Conservation (phyloP, 1,139 yeast genomes). For the Hanseniaspora sp. region DNA sequence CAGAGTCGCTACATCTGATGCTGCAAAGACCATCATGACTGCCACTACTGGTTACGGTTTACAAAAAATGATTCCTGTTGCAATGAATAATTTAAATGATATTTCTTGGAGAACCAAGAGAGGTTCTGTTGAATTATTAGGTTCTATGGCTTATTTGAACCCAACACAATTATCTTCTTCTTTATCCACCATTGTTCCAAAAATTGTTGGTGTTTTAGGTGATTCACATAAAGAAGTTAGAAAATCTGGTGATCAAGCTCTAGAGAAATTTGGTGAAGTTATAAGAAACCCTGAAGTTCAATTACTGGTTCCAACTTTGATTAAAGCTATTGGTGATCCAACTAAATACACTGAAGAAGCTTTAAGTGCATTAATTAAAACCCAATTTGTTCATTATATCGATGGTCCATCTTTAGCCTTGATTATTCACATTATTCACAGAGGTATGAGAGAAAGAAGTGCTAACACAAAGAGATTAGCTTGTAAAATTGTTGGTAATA, state of each 20-base stretch:
- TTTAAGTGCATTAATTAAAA: conserved; percentile 69
- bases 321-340: conserved; percentile 93
- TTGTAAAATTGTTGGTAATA: conserved; percentile 95
- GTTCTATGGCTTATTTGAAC: conserved; percentile 95
- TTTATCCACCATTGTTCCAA: conserved; percentile 82
- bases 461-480: conserved; percentile 89
- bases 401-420: conserved; percentile 96
- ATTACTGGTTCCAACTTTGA: conserved; percentile 71
- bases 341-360: conserved; percentile 81
- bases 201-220: conserved; percentile 85
- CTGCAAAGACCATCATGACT: conserved; percentile 82
- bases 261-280: conserved; percentile 90
- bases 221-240: conserved; percentile 96
- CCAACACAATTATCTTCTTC: conserved; percentile 89
- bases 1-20: conserved; percentile 75
- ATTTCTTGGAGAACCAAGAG: conserved; percentile 94
- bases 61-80: conserved; percentile 79
- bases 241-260: conserved; percentile 81
- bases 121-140: conserved; percentile 90
- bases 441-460: conserved; percentile 91
- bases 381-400: conserved; percentile 92
- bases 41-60: conserved; percentile 88
- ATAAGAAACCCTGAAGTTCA: conserved; percentile 96
- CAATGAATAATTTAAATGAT: conserved; percentile 75
- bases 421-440: conserved; percentile 83